These are phyloP conservation scores for Vaccinium macrocarpon DNA, from an alignment of 148 eudicot genomes.

Conservation along the genomic window DNA sequence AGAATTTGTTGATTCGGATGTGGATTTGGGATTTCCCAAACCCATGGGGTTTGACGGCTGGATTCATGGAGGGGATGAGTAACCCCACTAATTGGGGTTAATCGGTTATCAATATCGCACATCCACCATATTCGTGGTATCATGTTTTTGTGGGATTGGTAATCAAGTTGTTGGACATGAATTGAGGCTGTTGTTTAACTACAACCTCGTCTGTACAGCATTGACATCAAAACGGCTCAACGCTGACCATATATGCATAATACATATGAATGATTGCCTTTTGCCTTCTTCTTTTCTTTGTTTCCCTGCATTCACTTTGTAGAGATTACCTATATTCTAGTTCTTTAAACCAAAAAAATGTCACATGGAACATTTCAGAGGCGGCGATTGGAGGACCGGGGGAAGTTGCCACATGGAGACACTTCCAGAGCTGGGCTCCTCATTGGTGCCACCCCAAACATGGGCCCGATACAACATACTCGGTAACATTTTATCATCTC, in stretches of 20 bases:
- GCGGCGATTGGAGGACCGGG: slow-evolving; percentile 84
- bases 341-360: neutral
- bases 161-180: neutral
- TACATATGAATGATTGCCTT: neutral
- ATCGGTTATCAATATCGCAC: neutral
- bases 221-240: neutral
- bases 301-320: neutral
- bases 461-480: slow-evolving; percentile 55
- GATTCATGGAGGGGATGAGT: neutral
- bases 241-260: neutral
- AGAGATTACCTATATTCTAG: neutral
- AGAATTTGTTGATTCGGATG: neutral
- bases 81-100: neutral
- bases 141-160: neutral
- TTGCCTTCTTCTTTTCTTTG: neutral
- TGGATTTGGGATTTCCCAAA: neutral
- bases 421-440: slow-evolving; percentile 65
- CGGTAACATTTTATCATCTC: slow-evolving; percentile 34
- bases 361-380: slow-evolving; percentile 41
- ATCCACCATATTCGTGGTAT: neutral
- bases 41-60: neutral
- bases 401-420: slow-evolving; percentile 85
- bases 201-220: neutral
- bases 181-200: neutral
- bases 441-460: slow-evolving; percentile 51